A percentile compares a stretch with the other conserved stretches of the same genome.
Evolutionary conservation across 2,329 filamentous ascomycete genomes (phyloP).

Genomic region (Neofusicoccum umdonicola): DNA sequence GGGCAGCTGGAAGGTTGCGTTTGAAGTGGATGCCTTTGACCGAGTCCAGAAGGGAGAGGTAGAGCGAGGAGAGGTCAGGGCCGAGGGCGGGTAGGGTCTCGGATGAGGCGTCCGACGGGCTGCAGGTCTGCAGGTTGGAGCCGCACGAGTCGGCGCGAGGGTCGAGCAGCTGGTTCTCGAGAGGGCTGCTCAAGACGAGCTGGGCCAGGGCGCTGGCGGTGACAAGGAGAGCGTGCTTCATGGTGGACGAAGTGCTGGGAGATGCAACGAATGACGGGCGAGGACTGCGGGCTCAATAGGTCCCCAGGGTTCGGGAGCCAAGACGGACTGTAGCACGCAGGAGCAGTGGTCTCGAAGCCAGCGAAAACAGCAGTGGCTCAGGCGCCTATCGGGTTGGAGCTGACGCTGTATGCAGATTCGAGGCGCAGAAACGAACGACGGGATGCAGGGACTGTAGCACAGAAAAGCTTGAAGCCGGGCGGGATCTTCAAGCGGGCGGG

Average conservation of each 20-base stretch:
- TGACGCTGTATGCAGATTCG: not conserved
- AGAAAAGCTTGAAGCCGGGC: not conserved
- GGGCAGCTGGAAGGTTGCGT: constrained; percentile 16
- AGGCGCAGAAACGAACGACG: constrained; percentile 10
- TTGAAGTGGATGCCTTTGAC: constrained; percentile 35
- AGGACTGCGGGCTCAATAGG: not conserved
- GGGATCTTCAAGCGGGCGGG: not conserved
- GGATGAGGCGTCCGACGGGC: constrained; percentile 34
- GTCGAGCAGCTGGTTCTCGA: not conserved
- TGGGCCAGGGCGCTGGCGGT: not conserved
- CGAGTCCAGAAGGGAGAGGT: constrained; percentile 34
- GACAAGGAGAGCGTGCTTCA: not conserved
- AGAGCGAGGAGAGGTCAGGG: constrained; percentile 34
- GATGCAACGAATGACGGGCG: constrained; percentile 2
- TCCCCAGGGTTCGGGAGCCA: not conserved
- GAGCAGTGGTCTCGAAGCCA: not conserved
- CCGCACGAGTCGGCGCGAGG: constrained; percentile 23
- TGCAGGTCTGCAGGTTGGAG: constrained; percentile 28
- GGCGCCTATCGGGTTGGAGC: not conserved
- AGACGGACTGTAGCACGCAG: not conserved
- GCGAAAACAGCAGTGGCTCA: not conserved
- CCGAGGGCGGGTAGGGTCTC: constrained; percentile 32
- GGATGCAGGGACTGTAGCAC: constrained; percentile 9
- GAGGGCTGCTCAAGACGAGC: not conserved
- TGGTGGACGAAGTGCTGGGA: not conserved